Evolutionary conservation across 768 basidiomycete genomes (phyloP).

Genomic region (Cystofilobasidium ferigula): DNA sequence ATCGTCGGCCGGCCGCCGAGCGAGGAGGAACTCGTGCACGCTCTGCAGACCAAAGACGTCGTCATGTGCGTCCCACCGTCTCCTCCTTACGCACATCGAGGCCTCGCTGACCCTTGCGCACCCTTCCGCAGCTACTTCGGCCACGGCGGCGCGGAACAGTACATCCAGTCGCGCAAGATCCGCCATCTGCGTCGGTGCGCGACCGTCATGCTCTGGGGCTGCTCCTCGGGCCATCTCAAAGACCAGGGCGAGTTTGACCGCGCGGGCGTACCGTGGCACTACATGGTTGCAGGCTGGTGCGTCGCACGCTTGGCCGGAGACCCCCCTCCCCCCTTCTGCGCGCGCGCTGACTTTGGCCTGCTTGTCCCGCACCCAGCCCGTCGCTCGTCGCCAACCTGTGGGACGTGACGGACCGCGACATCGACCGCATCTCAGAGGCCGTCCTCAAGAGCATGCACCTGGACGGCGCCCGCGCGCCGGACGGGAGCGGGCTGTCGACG

Average conservation of each 20-base stretch:
- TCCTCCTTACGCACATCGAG: background rate
- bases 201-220: conserved; percentile 95
- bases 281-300: conserved; percentile 95
- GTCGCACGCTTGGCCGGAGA: no score
- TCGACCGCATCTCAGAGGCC: conserved; percentile 77
- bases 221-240: conserved; percentile 76
- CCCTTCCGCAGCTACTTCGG: conserved; percentile 75
- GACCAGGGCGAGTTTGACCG: conserved; percentile 94
- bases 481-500: conserved; percentile 38
- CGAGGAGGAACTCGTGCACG: conserved; percentile 70
- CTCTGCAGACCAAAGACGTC: conserved; percentile 62
- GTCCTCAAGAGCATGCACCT: conserved; percentile 60
- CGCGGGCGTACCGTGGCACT: conserved; percentile 81
- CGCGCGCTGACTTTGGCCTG: background rate
- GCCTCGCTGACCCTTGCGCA: conserved; percentile 2
- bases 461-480: background rate
- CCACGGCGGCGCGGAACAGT: conserved; percentile 92
- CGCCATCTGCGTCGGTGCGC: conserved; percentile 74
- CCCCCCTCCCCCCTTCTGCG: background rate
- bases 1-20: conserved; percentile 62
- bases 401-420: conserved; percentile 97
- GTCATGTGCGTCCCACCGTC: conserved; percentile 61
- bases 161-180: conserved; percentile 75
- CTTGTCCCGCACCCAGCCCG: conserved; percentile 48
- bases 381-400: conserved; percentile 88